Evolutionary conservation across 768 basidiomycete species (phyloP), one percentile per base, ranked within the genome.

Genomic region (Ramaria sp.): DNA sequence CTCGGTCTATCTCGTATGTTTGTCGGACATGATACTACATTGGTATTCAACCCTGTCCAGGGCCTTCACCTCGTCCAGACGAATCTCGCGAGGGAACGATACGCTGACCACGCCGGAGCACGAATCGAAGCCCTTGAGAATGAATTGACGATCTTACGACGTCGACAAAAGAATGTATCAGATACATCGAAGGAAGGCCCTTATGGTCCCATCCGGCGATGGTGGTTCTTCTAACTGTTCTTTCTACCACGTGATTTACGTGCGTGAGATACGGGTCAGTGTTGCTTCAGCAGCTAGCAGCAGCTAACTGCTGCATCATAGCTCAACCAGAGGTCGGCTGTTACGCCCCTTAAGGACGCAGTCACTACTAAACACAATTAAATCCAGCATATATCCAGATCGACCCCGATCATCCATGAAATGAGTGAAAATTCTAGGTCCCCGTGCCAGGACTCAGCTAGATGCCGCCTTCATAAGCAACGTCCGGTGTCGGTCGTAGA

Each of bases 401-500:
- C 46, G n/a, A n/a, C n/a, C n/a, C n/a, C n/a, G n/a, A n/a, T n/a
- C n/a, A n/a, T n/a, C 46, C 22, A 3, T 20, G 15, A 12, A 30
- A 13, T 1, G 3, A 2, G 46, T 10, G 3, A 20, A 48, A 20
- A 13, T 48, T 20, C 27, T 27, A 27, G n/a, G 27, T 27, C 27
- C 27, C 27, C n/a, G n/a, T n/a, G n/a, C n/a, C n/a, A n/a, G n/a
- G n/a, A 27, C 45, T 34, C n/a, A 17, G 24, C 5, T 17, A 49
- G 41, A 45, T 17, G 72, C 61, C 46, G 71, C 75, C 71, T 85
- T 87, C 51, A 82, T 70, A 61, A 90, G 77, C 43, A 72, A 63
- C 57, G 73, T 78, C 69, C 78, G 81, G 67, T 86, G 85, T 62
- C 80, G 79, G 68, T 89, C 83, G 63, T 83, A 88, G 19, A 88